Percentiles rank a stretch among this genome's conserved stretches.
Evolutionary conservation across 2,329 filamentous ascomycete genomes (phyloP).

Genomic region (Colletotrichum salicis): DNA sequence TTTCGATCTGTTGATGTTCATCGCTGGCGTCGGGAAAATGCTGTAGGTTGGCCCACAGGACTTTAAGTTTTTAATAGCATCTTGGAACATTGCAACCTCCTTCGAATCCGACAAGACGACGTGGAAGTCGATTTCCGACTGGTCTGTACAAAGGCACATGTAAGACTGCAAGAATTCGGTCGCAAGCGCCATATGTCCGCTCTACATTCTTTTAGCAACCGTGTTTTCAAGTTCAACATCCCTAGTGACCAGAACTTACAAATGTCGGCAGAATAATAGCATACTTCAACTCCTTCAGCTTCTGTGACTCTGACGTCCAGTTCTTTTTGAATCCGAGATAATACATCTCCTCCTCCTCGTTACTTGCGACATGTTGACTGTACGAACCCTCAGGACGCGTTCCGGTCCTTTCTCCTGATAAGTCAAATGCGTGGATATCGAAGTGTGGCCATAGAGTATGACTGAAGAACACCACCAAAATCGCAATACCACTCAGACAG

Average conservation of each 20-base stretch:
- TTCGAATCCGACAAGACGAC: constrained; percentile 12
- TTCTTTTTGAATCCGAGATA: background rate
- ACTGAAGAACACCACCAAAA: constrained; percentile 4
- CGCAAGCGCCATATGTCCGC: constrained; percentile 2
- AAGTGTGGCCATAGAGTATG: background rate
- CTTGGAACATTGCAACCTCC: background rate
- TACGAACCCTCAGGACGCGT: background rate
- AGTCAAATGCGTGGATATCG: background rate
- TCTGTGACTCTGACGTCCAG: background rate
- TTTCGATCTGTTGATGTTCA: constrained; percentile 12
- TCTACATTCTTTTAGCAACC: background rate
- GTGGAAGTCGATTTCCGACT: constrained; percentile 16
- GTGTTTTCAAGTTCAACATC: background rate
- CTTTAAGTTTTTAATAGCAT: constrained; percentile 1
- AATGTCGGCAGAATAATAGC: constrained; percentile 24
- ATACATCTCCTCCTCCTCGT: background rate
- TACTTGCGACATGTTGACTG: background rate
- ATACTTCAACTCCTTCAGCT: background rate
- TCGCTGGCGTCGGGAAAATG: constrained; percentile 9
- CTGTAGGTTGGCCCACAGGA: constrained; percentile 11
- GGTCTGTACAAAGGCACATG: constrained; percentile 27
- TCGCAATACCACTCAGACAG: constrained; percentile 1
- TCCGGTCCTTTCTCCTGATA: background rate
- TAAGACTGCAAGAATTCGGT: constrained; percentile 23
- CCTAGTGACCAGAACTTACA: background rate